Conservation (phyloP, 441 rosid genomes). For the Hura crepitans region DNA sequence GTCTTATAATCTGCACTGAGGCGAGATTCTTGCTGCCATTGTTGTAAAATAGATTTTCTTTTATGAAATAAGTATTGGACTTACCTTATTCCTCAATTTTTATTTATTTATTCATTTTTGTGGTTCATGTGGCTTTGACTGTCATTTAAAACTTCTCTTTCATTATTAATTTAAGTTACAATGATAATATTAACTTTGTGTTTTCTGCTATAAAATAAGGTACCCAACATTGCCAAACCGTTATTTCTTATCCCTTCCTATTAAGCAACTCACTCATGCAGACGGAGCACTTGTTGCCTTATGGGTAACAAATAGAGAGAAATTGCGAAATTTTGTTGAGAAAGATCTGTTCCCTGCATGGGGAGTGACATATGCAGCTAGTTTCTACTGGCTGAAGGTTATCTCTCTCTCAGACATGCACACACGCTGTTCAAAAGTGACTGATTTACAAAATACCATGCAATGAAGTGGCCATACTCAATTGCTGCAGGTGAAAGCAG, state of each 20-base stretch:
- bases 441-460: constrained; percentile 19
- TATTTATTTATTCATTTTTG: neutral
- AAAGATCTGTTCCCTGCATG: constrained; percentile 74
- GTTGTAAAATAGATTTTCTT: neutral
- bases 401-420: neutral
- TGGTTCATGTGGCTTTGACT: neutral
- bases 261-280: constrained; percentile 58
- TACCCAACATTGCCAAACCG: constrained; percentile 80
- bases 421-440: constrained; percentile 6
- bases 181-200: neutral
- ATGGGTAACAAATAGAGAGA: constrained; percentile 93
- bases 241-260: constrained; percentile 75
- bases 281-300: constrained; percentile 83
- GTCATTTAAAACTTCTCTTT: neutral
- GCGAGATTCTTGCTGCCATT: neutral
- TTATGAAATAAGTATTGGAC: neutral
- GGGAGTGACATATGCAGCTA: constrained; percentile 59
- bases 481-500: constrained; percentile 67
- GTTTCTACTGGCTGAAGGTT: constrained; percentile 82
- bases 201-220: constrained; percentile 36
- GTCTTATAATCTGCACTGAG: neutral
- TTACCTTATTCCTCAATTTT: neutral
- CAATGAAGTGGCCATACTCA: constrained; percentile 12
- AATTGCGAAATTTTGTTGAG: constrained; percentile 60
- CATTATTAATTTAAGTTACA: neutral